Percentiles rank a stretch among this genome's conserved stretches.
phyloP scores from a whole-genome alignment of 164 flowering plant genomes.

The Macadamia tetraphylla region DNA sequence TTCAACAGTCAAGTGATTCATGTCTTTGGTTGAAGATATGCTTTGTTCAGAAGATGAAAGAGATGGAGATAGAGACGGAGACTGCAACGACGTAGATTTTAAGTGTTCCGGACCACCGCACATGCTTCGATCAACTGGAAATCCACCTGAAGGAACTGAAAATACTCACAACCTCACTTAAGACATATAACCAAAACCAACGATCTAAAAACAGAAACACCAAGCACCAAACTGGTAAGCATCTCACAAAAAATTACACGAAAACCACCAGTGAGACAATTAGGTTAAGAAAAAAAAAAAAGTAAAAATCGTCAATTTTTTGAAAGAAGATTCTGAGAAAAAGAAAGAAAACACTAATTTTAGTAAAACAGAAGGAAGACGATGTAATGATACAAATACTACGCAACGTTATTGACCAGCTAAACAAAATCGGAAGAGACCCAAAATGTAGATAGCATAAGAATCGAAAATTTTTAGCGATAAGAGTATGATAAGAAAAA shows the following conservation, averaged over 20 bases:
- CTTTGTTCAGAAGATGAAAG: conserved; percentile 10
- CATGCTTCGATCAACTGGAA: conserved; percentile 33
- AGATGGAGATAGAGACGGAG: not conserved
- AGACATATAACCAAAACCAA: not conserved
- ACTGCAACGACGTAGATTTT: conserved; percentile 15
- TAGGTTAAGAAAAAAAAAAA: not conserved
- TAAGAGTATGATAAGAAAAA: not conserved
- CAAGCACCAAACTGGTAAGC: not conserved
- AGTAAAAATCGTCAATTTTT: no score
- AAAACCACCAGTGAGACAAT: not conserved
- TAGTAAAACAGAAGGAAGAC: not conserved
- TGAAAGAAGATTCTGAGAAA: no score
- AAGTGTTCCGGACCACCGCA: conserved; percentile 36
- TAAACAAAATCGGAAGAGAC: conserved; percentile 1
- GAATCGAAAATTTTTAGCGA: not conserved
- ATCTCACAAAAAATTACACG: not conserved
- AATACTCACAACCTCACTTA: not conserved
- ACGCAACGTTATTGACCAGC: not conserved
- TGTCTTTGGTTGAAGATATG: conserved; percentile 14
- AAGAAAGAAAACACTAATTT: no score
- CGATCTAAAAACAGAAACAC: no score
- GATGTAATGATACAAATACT: not conserved
- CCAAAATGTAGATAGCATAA: not conserved
- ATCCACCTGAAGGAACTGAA: conserved; percentile 17
- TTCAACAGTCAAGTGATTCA: conserved; percentile 21